Evolutionary conservation across 2,329 filamentous ascomycete genomes (phyloP).

Genomic region (Aspergillus neoniger): DNA sequence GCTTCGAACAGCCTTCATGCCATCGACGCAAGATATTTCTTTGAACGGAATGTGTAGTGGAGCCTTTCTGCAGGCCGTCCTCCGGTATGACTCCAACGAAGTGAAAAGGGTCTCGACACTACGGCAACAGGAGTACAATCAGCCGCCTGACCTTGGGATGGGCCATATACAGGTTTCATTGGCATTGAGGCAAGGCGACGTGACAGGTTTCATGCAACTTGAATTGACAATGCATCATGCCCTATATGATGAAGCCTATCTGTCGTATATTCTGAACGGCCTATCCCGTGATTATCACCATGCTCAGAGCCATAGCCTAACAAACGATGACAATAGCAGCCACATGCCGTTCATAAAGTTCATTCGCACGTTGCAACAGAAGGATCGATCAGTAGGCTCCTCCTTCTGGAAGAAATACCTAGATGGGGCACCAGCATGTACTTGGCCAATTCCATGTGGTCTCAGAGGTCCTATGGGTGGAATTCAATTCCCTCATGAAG

Average conservation of each 20-base stretch:
- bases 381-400: neutral
- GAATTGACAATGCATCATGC: slow-evolving; percentile 10
- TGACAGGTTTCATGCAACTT: neutral
- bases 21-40: neutral
- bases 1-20: slow-evolving; percentile 11
- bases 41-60: neutral
- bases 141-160: neutral
- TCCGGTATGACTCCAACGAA: neutral
- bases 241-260: slow-evolving; percentile 8
- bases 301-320: neutral
- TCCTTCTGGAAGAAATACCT: slow-evolving; percentile 10
- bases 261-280: neutral
- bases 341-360: slow-evolving; percentile 4
- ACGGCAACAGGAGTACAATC: neutral
- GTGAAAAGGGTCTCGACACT: neutral
- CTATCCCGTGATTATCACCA: slow-evolving; percentile 1
- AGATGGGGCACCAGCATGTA: neutral
- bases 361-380: slow-evolving; percentile 4
- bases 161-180: slow-evolving; percentile 3
- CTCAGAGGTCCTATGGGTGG: neutral
- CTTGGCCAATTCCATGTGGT: slow-evolving; percentile 1
- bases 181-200: neutral
- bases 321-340: no score
- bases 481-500: neutral
- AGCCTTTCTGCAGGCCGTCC: slow-evolving; percentile 9